Evolutionary conservation across 1,284 basidiomycete species (phyloP).

Genomic region (Phellinidium pouzarii): DNA sequence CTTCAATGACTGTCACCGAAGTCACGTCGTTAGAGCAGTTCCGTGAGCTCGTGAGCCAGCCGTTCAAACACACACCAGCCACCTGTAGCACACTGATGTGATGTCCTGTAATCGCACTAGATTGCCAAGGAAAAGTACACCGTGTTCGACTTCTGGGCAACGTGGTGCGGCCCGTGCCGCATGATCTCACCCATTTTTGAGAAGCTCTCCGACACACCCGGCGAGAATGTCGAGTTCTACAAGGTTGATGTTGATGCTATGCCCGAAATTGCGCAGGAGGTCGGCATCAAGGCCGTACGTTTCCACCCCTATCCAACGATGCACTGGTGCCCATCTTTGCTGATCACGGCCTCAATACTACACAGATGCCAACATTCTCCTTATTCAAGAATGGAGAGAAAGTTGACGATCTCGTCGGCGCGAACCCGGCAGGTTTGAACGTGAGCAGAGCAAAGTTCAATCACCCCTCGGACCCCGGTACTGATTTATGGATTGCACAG

Average conservation of each 20-base stretch:
- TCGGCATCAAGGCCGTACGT: conserved; percentile 66
- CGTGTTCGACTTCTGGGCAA: conserved; percentile 77
- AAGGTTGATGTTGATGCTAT: conserved; percentile 78
- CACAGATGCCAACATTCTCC: conserved; percentile 73
- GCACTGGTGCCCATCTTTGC: background rate
- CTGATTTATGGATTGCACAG: background rate
- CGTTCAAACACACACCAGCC: background rate
- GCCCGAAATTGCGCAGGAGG: conserved; percentile 48
- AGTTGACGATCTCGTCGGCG: conserved; percentile 58
- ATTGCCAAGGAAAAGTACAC: conserved; percentile 51
- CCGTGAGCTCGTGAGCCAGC: conserved; percentile 38
- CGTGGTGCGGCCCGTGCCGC: conserved; percentile 72
- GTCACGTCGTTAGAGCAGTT: conserved; percentile 51
- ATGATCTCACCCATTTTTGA: conserved; percentile 77
- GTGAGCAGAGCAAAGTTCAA: background rate
- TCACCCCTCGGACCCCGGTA: background rate
- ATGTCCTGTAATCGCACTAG: conserved; percentile 30
- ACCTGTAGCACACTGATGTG: conserved; percentile 3
- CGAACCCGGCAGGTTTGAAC: conserved; percentile 28
- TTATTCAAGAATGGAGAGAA: conserved; percentile 65
- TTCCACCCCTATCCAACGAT: background rate
- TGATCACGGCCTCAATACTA: conserved; percentile 8
- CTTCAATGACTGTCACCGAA: conserved; percentile 32
- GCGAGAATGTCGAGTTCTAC: conserved; percentile 54
- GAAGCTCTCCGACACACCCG: conserved; percentile 42